These are phyloP conservation scores for Solanum virginianum DNA, from an alignment of 257 asterid genomes.

Conservation along the genomic window DNA sequence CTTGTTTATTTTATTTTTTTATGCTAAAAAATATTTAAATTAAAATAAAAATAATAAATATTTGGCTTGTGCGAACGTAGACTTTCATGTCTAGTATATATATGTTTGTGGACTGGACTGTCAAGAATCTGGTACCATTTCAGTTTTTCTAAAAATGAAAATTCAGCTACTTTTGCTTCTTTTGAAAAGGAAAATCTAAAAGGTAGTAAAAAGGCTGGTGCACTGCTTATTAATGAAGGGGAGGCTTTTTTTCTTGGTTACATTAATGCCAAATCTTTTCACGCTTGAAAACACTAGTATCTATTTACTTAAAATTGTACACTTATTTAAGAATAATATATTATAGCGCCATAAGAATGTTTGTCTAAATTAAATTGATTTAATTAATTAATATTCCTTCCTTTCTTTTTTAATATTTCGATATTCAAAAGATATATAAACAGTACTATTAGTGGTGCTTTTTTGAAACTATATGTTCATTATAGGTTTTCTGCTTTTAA, in stretches of 20 bases:
- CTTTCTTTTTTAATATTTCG: too few relatives aligned
- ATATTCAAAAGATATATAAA: too few relatives aligned
- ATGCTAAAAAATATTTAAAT: too few relatives aligned
- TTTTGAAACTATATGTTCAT: too few relatives aligned
- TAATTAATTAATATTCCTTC: not conserved
- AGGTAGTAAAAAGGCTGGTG: not conserved
- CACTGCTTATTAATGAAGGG: not conserved
- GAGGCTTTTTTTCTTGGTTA: not conserved
- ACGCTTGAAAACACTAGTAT: not conserved
- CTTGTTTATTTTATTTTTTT: too few relatives aligned
- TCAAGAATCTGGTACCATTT: not conserved
- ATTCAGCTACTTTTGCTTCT: not conserved
- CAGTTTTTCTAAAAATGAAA: not conserved
- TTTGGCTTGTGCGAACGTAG: too few relatives aligned
- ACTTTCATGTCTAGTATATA: too few relatives aligned
- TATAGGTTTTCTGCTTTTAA: too few relatives aligned
- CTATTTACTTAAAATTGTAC: not conserved
- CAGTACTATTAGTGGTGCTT: too few relatives aligned
- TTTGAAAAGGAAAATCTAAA: not conserved
- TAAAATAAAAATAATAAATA: too few relatives aligned
- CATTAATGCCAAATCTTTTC: not conserved
- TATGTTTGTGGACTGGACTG: not conserved
- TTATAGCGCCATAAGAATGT: not conserved
- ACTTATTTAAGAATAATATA: not conserved
- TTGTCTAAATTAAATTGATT: not conserved